These are phyloP conservation scores for Podospora comata DNA, from an alignment of 495 filamentous ascomycete genomes.

Conservation along the genomic window DNA sequence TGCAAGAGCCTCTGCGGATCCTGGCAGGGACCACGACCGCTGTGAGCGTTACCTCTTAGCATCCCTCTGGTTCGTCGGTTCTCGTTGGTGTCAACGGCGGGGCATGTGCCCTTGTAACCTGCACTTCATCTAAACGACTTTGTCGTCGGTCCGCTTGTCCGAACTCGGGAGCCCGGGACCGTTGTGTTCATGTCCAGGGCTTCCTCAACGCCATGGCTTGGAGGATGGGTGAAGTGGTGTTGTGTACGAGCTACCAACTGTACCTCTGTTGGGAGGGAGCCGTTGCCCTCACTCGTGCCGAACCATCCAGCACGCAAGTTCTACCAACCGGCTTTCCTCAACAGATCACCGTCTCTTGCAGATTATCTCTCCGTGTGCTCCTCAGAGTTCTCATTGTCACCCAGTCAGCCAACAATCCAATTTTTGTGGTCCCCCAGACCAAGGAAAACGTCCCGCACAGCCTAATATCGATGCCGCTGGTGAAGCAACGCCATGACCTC, in stretches of 20 bases:
- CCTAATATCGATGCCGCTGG: background rate
- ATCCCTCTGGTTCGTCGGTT: background rate
- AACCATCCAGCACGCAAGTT: background rate
- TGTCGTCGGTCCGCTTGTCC: conserved; percentile 1
- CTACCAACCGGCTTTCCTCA: no score
- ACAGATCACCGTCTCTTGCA: background rate
- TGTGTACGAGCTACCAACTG: no score
- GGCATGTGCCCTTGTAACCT: background rate
- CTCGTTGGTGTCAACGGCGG: conserved; percentile 5
- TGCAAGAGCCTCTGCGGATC: background rate
- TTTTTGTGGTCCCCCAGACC: background rate
- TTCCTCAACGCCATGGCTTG: background rate
- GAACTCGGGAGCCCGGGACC: conserved; percentile 1
- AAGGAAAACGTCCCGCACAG: background rate
- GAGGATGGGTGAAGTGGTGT: no score
- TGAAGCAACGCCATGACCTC: background rate
- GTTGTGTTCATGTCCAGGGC: background rate
- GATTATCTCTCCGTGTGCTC: background rate
- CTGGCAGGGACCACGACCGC: background rate
- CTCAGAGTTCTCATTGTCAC: background rate
- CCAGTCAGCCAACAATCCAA: conserved; percentile 1
- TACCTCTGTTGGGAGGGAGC: background rate
- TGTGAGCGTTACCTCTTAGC: background rate
- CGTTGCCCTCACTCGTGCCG: background rate
- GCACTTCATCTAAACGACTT: conserved; percentile 4